Evolutionary conservation across 2,329 filamentous ascomycete species (phyloP), one percentile per base, ranked within the genome.

Genomic region (Periconia digitata): DNA sequence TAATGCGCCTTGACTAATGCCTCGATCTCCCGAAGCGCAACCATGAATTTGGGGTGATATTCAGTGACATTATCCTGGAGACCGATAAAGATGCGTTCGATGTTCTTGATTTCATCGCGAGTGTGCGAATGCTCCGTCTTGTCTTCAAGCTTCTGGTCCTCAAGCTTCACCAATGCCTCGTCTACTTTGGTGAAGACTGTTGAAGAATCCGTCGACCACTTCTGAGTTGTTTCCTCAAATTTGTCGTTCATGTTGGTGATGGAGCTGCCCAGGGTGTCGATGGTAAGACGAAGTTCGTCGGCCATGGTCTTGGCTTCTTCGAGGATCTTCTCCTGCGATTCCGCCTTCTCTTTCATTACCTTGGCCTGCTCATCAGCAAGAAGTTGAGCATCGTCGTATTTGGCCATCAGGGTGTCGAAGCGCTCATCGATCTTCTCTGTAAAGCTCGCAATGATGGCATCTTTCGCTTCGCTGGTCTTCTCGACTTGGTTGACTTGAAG

Each of bases 1-100:
- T 88, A 96, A 67, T 97, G 92, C 66, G 95, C 84, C 20, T 85
- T 87, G 46, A 96, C 89, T 20, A 95, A 79, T 7, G 84, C 78
- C 34, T 95, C 79, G n/a, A 97, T 85, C 61, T 96, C 89, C 60
- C 90, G 87, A 56, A 99, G 83, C 0, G 89, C 84, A 44, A 92
- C 86, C 48, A 96, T 81, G 56, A 97, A 88, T 73, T 95, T 88
- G 1, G 94, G 94, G 59, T 96, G 87, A 56, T 87, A 87, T 67
- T 96, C 91, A 8, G 82, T 82, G 23, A 95, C 81, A 49, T 94
- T 85, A 50, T 81, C 86, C 64, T 95, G 88, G 1, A 97, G 76
- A 20, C 84, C 85, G 57, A 89, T 86, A 15, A 96, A 85, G 7
- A 83, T 83, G 47, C 81, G 81, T 32, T 91, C 76, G 10, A 89